phyloP scores from a whole-genome alignment of 2,329 filamentous ascomycete species.

The Talaromyces sp. region DNA sequence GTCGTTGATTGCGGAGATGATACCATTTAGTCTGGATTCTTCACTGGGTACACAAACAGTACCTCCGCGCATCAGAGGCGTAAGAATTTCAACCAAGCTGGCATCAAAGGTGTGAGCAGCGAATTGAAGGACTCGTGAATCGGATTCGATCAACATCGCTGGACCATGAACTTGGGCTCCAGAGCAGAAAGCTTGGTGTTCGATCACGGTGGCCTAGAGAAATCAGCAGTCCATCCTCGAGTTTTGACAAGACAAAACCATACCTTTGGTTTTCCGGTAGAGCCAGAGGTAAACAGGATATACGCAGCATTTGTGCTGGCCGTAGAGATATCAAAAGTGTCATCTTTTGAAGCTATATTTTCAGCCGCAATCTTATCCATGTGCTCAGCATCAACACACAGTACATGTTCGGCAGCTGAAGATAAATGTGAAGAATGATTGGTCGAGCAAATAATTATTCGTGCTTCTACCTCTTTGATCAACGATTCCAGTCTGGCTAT shows the following conservation, averaged over 20 bases:
- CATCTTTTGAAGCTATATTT: not conserved
- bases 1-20: conserved; percentile 40
- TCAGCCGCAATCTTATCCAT: not conserved
- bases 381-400: conserved; percentile 13
- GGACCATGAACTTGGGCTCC: conserved; percentile 51
- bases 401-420: conserved; percentile 12
- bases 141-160: conserved; percentile 48
- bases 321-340: not conserved
- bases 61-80: conserved; percentile 54
- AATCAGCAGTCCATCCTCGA: conserved; percentile 56
- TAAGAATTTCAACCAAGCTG: conserved; percentile 53
- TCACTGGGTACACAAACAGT: conserved; percentile 58
- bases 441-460: conserved; percentile 9
- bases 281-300: conserved; percentile 58
- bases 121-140: conserved; percentile 59
- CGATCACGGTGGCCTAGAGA: conserved; percentile 57
- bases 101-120: conserved; percentile 56
- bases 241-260: conserved; percentile 52
- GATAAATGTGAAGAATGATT: conserved; percentile 2
- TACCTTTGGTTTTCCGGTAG: conserved; percentile 52
- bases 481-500: conserved; percentile 11
- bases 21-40: conserved; percentile 35
- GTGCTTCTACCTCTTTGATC: conserved; percentile 1
- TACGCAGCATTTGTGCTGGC: conserved; percentile 49
- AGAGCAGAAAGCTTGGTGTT: conserved; percentile 58